Evolutionary conservation across 495 filamentous ascomycete genomes (phyloP).

Genomic region (Entonaema liquescens): DNA sequence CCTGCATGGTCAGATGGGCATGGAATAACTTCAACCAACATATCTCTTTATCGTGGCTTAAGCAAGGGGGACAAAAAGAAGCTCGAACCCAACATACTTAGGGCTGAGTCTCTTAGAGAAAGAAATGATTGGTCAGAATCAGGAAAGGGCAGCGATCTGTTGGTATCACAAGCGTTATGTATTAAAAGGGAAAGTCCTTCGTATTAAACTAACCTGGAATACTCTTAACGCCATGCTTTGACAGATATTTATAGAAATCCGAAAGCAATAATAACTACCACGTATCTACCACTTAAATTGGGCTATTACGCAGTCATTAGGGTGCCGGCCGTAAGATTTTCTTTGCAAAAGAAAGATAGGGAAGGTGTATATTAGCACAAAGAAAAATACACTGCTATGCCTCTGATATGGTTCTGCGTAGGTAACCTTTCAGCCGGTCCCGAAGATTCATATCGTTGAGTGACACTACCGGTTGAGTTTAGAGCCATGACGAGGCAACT

Average conservation of each 20-base stretch:
- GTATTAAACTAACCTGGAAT: no score
- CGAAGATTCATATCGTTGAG: neutral
- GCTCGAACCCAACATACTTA: neutral
- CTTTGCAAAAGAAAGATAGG: neutral
- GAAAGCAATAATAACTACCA: neutral
- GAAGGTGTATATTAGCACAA: neutral
- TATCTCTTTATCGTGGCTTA: neutral
- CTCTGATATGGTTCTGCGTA: neutral
- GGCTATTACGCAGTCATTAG: neutral
- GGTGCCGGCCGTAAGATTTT: neutral
- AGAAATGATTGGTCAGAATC: neutral
- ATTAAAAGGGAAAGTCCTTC: neutral
- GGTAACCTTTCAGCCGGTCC: neutral
- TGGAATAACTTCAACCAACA: neutral
- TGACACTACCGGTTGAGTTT: neutral
- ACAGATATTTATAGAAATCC: neutral
- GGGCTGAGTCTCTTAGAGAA: neutral
- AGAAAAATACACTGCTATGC: neutral
- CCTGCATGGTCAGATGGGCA: neutral
- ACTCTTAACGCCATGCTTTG: no score
- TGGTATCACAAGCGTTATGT: neutral
- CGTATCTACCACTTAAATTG: neutral
- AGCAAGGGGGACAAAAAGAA: neutral
- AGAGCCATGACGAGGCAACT: neutral
- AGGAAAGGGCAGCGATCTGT: neutral